Evolutionary conservation across 352 stramenopile genomes (phyloP), one percentile per base, ranked within the genome.

Genomic region (Phytophthora citrophthora): DNA sequence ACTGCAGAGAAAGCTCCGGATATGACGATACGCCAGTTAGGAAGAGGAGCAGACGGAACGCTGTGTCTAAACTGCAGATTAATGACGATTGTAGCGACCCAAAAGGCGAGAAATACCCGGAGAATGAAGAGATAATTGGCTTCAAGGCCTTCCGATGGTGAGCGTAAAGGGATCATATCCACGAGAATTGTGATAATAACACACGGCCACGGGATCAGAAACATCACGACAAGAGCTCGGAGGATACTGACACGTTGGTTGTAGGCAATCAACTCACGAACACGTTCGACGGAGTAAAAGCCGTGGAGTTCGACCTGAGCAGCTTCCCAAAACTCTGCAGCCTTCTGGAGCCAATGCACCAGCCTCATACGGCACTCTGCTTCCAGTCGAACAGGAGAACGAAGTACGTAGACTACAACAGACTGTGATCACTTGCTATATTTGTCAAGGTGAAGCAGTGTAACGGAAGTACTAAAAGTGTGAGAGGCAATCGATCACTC

Each of bases 31-130:
- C 39, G 20, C 2, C 16, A 2, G 2, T 32, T 54, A 0, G 58
- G 16, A 2, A 76, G 55, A 6, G n/a, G 61, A 5, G 43, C 18
- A 26, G 68, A 52, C 0, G 64, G 69, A 10, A 83, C 44, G 8
- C 40, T 64, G 10, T 61, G 59, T 29, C 68, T 24, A 23, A 80
- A 74, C 15, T 68, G 57, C 5, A 61, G 43, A 11, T 58, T 44
- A 13, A 70, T 61, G 20, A 65, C 24, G 18, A 65, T 60, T 4
- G 65, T 59, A 1, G 76, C 54, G 11, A 68, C n/a, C 51, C 36
- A 70, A 58, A 61, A 69, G 2, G 68, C 11, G 0, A 67, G 5
- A 23, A 61, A 59, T 1, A 44, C 43, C 16, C 46, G 46, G 9
- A 54, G 6, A 29, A 43, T 41, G n/a, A 54, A 54, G 27, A 54